Percentiles rank a stretch among this genome's conserved stretches.
Evolutionary conservation across 345 rosid genomes (phyloP).

Genomic region (Psidium friedrichsthalianum): DNA sequence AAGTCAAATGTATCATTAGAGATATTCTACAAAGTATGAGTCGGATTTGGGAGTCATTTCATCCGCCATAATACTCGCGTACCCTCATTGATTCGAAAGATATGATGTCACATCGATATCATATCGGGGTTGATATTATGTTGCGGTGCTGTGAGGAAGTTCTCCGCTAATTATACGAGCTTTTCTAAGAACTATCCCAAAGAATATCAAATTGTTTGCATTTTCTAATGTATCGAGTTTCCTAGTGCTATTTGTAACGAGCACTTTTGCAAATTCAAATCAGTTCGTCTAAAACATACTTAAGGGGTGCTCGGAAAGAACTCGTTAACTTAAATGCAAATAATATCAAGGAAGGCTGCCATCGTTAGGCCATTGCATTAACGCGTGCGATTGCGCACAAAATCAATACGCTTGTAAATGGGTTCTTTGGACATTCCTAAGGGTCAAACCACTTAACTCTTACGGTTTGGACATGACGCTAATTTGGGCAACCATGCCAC

Average conservation of each 20-base stretch:
- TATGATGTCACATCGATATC: background rate
- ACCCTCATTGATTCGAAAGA: background rate
- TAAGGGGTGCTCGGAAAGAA: background rate
- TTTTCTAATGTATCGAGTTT: background rate
- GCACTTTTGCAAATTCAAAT: background rate
- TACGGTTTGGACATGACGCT: background rate
- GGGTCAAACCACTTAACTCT: background rate
- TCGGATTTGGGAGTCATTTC: background rate
- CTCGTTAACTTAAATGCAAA: background rate
- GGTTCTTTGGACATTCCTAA: background rate
- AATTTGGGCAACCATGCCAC: background rate
- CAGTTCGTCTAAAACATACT: background rate
- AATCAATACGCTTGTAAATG: background rate
- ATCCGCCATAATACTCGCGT: background rate
- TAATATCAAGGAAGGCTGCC: background rate
- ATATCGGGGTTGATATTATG: background rate
- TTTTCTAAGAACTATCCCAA: background rate
- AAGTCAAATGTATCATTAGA: background rate
- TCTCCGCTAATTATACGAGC: background rate
- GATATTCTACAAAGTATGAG: background rate
- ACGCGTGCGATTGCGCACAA: background rate
- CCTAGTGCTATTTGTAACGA: background rate
- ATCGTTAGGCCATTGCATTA: background rate
- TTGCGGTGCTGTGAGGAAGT: background rate
- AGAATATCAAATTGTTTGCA: background rate